Conservation (phyloP, 768 basidiomycete species). For the Leccinum olivaceopallidum region DNA sequence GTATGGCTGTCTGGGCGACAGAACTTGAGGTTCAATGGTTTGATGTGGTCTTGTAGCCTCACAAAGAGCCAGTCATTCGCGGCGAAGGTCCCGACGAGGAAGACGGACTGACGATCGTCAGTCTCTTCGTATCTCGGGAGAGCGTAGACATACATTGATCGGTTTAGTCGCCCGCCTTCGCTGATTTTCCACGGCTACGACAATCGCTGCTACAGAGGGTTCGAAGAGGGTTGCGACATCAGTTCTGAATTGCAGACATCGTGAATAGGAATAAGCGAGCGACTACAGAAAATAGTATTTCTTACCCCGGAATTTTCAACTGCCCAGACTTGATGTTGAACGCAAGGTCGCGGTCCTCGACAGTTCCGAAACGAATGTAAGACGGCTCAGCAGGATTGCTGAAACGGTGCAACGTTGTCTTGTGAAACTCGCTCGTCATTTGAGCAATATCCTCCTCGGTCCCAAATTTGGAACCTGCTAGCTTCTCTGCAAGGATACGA, state of each 20-base stretch:
- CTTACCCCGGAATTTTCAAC: slow-evolving; percentile 42
- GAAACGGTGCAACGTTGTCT: slow-evolving; percentile 29
- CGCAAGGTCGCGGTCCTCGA: slow-evolving; percentile 39
- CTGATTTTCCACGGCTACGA: slow-evolving; percentile 27
- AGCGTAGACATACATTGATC: no score
- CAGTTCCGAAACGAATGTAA: slow-evolving; percentile 49
- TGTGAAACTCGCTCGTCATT: no score
- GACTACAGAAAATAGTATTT: no score
- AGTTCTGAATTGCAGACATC: slow-evolving; percentile 11
- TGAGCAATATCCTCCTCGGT: no score
- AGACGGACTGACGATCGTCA: no score
- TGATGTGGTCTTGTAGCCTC: slow-evolving; percentile 33
- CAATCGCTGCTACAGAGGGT: slow-evolving; percentile 23
- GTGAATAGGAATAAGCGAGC: neutral
- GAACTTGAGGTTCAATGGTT: slow-evolving; percentile 38
- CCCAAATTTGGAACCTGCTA: no score
- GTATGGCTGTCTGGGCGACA: slow-evolving; percentile 53
- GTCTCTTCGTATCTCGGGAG: no score
- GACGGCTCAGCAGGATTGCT: slow-evolving; percentile 37
- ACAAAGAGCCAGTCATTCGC: slow-evolving; percentile 38
- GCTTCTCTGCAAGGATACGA: no score
- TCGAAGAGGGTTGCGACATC: slow-evolving; percentile 34
- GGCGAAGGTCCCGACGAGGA: no score
- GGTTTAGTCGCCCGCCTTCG: neutral
- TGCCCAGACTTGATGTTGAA: slow-evolving; percentile 49